Evolutionary conservation across 176 grass and related monocot genomes (phyloP), one percentile per base, ranked within the genome.

Genomic region (Thinopyrum elongatum): DNA sequence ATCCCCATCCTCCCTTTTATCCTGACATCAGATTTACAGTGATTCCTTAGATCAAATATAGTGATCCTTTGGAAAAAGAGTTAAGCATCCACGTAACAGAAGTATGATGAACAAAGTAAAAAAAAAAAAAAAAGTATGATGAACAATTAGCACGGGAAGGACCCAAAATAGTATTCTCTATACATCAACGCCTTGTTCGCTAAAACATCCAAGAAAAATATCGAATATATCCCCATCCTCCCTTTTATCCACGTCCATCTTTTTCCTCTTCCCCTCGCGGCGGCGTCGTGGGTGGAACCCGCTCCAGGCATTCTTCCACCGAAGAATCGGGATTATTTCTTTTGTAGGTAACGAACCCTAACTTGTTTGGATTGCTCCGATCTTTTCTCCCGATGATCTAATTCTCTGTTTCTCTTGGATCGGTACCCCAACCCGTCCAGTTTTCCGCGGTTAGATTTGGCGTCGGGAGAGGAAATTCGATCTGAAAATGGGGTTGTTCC

Each of bases 401-500:
- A 25, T 74, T 27, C 25, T 49, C 71, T 74, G 12, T 49, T 29
- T 17, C 74, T 76, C 27, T 33, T 21, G 2, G 59, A 62, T 62
- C 3, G 3, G 23, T 62, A 10, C 21, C 17, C 44, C 72, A 29
- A 76, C 19, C 26, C 19, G 17, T 76, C 72, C 72, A 51, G 25
- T 51, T 46, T 74, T 27, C 39, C 39, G 71, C 71, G 44, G 26
- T 44, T 47, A 13, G 33, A 21, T 34, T 74, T 22, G 14, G n/a
- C 35, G 31, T 76, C 26, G 65, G 84, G 62, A 28, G 77, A 41
- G 80, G 66, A 2, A 80, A 22, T 34, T 90, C 63, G 80, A 68
- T 84, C 85, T 60, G 89, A 86, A 33, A 70, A 98, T 94, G 96
- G 83, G 89, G 81, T 89, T 90, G 90, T 95, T 92, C 68, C 82